Conservation (phyloP, 2,329 filamentous ascomycete genomes). For the Juglanconis juglandina region DNA sequence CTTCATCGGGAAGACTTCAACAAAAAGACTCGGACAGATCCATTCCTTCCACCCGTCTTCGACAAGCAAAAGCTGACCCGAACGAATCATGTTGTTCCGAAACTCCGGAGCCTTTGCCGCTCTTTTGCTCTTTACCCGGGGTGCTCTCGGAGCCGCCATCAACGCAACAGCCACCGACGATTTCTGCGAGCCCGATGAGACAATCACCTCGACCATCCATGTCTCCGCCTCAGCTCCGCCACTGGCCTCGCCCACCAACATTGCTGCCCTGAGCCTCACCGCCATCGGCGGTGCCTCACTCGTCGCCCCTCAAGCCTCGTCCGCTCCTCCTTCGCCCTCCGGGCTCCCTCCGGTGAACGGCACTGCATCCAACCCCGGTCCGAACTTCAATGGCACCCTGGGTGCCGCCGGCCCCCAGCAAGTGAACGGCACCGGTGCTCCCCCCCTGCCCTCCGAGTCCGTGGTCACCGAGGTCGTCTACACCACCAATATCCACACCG, state of each 20-base stretch:
- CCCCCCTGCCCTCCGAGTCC: neutral
- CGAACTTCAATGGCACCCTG: too few relatives aligned
- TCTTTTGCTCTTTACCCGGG: constrained; percentile 14
- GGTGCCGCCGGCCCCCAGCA: too few relatives aligned
- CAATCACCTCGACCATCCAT: constrained; percentile 7
- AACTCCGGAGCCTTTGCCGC: constrained; percentile 10
- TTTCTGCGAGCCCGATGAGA: constrained; percentile 14
- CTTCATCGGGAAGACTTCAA: neutral
- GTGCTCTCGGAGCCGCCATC: constrained; percentile 10
- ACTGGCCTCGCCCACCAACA: neutral
- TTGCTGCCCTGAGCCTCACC: neutral
- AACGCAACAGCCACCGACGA: constrained; percentile 11
- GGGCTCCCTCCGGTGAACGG: neutral
- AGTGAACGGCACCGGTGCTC: neutral
- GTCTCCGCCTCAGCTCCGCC: neutral
- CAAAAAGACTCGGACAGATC: neutral
- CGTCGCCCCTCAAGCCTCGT: too few relatives aligned
- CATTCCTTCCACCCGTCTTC: neutral
- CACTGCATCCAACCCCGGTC: neutral
- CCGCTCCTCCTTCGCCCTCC: neutral
- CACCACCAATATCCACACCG: constrained; percentile 13
- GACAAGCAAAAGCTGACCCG: neutral
- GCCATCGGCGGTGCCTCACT: neutral
- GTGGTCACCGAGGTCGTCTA: constrained; percentile 13
- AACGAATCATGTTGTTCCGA: constrained; percentile 14